phyloP scores from a whole-genome alignment of 192 early-diverging fungal species.

The Ramicandelaber brevisporus region DNA sequence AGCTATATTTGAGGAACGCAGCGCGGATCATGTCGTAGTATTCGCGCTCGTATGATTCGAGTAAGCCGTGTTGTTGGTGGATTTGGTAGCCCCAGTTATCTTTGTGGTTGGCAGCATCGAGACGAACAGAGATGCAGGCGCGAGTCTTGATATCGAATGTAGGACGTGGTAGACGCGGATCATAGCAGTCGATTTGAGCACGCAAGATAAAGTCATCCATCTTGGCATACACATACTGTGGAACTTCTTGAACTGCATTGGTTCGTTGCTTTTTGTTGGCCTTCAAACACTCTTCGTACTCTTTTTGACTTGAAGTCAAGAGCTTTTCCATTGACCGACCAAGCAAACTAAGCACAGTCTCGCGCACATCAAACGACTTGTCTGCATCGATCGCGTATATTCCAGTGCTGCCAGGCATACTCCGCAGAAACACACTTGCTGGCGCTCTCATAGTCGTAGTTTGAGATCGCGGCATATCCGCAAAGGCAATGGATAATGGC shows the following conservation, averaged over 20 bases:
- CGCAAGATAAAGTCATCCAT: constrained; percentile 52
- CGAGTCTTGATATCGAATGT: constrained; percentile 89
- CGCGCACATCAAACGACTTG: constrained; percentile 38
- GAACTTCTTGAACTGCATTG: constrained; percentile 8
- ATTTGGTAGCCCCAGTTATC: constrained; percentile 43
- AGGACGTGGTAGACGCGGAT: constrained; percentile 39
- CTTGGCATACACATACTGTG: constrained; percentile 37
- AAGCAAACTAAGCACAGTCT: constrained; percentile 44
- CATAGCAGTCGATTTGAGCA: constrained; percentile 70
- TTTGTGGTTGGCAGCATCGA: constrained; percentile 51
- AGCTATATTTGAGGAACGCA: constrained; percentile 65
- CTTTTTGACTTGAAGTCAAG: constrained; percentile 32
- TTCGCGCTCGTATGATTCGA: constrained; percentile 74
- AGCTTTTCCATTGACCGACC: constrained; percentile 77
- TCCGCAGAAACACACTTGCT: constrained; percentile 35
- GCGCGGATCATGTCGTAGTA: constrained; percentile 85
- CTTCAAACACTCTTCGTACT: constrained; percentile 44
- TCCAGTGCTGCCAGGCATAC: constrained; percentile 12
- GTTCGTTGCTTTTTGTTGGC: constrained; percentile 20
- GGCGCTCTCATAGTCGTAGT: constrained; percentile 39
- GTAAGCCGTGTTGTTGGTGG: constrained; percentile 26
- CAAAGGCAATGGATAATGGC: constrained; percentile 33
- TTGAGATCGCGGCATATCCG: constrained; percentile 25
- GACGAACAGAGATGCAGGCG: constrained; percentile 51
- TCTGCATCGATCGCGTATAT: constrained; percentile 67